These are phyloP conservation scores for Ogataea haglerorum DNA, from an alignment of 805 yeast genomes.

Conservation along the genomic window DNA sequence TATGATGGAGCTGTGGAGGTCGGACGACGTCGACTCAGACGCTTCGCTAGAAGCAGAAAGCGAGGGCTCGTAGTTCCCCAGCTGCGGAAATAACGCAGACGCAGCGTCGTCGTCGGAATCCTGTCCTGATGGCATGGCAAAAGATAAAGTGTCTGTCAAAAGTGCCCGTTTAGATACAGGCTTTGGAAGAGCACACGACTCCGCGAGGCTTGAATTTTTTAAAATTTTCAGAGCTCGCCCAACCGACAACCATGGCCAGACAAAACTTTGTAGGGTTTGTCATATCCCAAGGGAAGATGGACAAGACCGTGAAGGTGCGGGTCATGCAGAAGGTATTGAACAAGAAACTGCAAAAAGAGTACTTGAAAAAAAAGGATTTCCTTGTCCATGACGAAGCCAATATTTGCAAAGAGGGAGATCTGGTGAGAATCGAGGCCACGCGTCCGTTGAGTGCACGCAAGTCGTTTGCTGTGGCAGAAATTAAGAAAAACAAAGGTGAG, in stretches of 20 bases:
- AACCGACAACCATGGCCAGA: constrained; percentile 59
- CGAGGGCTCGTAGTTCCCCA: not conserved
- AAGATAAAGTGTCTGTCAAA: not conserved
- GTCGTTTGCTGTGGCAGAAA: constrained; percentile 88
- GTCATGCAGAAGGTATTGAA: constrained; percentile 76
- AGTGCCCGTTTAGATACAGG: not conserved
- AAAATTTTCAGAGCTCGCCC: not conserved
- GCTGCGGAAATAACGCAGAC: constrained; percentile 3
- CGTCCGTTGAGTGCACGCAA: constrained; percentile 82
- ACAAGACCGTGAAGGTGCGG: constrained; percentile 90
- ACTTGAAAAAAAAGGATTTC: constrained; percentile 75
- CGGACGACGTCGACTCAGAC: not conserved
- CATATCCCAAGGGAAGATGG: constrained; percentile 93
- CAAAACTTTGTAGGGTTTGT: constrained; percentile 91
- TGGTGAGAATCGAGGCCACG: constrained; percentile 87
- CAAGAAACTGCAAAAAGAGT: constrained; percentile 67
- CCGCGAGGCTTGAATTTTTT: not conserved
- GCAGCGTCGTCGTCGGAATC: constrained; percentile 5
- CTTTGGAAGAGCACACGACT: constrained; percentile 8
- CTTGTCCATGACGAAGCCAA: constrained; percentile 93
- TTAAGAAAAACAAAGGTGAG: constrained; percentile 84
- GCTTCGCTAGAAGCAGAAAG: too few species aligned
- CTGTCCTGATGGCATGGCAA: constrained; percentile 1
- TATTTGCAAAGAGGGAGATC: constrained; percentile 90
- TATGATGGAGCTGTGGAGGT: constrained; percentile 5